Evolutionary conservation across 176 grass and related monocot species (phyloP), one percentile per base, ranked within the genome.

Genomic region (Zoysia pacifica): DNA sequence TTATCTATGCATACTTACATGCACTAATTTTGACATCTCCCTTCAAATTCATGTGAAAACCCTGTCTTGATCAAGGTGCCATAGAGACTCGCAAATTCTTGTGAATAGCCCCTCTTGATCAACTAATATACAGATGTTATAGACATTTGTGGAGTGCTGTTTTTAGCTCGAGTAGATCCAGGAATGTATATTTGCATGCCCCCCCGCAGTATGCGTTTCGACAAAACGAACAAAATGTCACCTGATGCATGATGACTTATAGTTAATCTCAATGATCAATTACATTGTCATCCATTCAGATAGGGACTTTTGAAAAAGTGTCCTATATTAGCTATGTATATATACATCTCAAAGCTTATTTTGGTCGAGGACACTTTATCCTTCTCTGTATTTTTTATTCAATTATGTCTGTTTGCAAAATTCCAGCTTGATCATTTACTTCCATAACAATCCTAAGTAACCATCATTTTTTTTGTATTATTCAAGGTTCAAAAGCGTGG

Each of bases 401-500:
- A 54, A 15, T 48, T 67, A 51, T 82, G 75, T 20, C 4, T 8
- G 56, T 46, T 62, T 69, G 69, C 14, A 2, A 48, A 76, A 74
- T 9, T 64, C 35, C 9, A 88, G 20, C 47, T 53, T 78, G 28
- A 55, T 66, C 50, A 15, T 73, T 73, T 56, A 55, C 20, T 72
- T 40, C 35, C 10, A 12, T 14, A 48, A 2, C 15, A 66, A 56
- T 85, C 43, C 40, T 73, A 39, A 48, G 59, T 1, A 42, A 39
- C 2, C 42, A 66, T 55, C 53, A 16, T 84, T 16, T 12, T 72
- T 55, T 67, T 77, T 81, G n/a, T 78, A 48, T 73, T 3, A 7
- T 87, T 91, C 80, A 87, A 98, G 95, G 97, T 99, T 85, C 97
- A 99, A 91, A 99, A 99, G 79, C 88, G 97, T 55, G 97, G 97